phyloP scores from a whole-genome alignment of 2,329 filamentous ascomycete species.

The Aspergillus awamori region DNA sequence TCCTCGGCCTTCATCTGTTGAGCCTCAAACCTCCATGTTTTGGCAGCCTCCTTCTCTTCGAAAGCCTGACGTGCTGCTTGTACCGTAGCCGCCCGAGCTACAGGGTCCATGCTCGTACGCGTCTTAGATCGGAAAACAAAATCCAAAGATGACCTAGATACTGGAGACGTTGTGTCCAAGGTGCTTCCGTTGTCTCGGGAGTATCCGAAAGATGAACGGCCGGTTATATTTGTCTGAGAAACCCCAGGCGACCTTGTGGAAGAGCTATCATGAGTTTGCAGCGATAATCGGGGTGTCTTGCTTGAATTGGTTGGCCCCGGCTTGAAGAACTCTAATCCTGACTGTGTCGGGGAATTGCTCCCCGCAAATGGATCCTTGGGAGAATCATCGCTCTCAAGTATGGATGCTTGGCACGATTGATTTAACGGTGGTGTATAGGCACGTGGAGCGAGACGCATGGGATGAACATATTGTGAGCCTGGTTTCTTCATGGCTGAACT shows the following conservation, averaged over 20 bases:
- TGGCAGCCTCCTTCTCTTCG: conserved; percentile 61
- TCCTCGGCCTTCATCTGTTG: conserved; percentile 54
- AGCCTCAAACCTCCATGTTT: conserved; percentile 57
- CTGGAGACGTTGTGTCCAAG: conserved; percentile 55
- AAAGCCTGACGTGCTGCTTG: conserved; percentile 60
- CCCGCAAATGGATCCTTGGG: conserved; percentile 51
- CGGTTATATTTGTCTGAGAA: conserved; percentile 57
- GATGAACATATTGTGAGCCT: conserved; percentile 56
- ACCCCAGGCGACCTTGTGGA: conserved; percentile 53
- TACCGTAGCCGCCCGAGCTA: conserved; percentile 58
- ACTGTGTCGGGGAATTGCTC: conserved; percentile 36
- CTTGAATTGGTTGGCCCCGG: conserved; percentile 37
- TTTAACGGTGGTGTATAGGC: conserved; percentile 57
- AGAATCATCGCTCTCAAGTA: conserved; percentile 49
- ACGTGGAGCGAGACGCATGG: conserved; percentile 59
- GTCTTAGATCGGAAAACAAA: conserved; percentile 56
- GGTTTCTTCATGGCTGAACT: conserved; percentile 53
- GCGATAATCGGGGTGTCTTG: conserved; percentile 34
- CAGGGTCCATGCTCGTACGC: conserved; percentile 55
- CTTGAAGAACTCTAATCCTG: conserved; percentile 30
- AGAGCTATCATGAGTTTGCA: conserved; percentile 45
- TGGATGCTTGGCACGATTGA: conserved; percentile 53
- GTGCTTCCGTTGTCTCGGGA: conserved; percentile 54
- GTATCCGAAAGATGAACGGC: conserved; percentile 51
- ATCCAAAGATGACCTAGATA: conserved; percentile 60